Conservation (phyloP, 176 grass and related monocot species). For the Zea mays region DNA sequence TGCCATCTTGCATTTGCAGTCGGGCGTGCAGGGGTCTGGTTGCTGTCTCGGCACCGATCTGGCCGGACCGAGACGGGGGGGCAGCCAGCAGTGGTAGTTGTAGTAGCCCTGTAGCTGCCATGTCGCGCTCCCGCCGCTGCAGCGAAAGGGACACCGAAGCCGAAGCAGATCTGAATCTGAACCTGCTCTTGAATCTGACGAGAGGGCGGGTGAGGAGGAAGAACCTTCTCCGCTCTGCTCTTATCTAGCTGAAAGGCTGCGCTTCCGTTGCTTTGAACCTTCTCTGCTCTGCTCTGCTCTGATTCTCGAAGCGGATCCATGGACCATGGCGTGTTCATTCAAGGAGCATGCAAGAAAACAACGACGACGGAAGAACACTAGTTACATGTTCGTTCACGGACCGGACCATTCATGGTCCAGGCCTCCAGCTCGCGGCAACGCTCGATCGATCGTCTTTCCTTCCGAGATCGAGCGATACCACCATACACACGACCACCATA, state of each 20-base stretch:
- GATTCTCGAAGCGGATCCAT: no score
- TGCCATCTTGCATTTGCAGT: neutral
- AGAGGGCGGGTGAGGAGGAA: neutral
- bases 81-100: neutral
- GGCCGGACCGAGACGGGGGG: neutral
- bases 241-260: neutral
- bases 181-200: neutral
- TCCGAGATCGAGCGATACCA: neutral
- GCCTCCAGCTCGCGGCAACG: neutral
- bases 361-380: neutral
- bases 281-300: no score
- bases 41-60: constrained; percentile 12
- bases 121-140: constrained; percentile 41
- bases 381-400: constrained; percentile 8
- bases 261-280: neutral
- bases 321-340: neutral
- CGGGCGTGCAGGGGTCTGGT: neutral
- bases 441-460: neutral
- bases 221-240: neutral
- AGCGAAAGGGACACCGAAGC: constrained; percentile 41
- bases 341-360: neutral
- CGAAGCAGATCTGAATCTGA: constrained; percentile 60
- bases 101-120: constrained; percentile 18
- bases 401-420: neutral
- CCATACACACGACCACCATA: neutral